Percentiles rank a stretch among this genome's conserved stretches.
Conservation (phyloP, 306 rosid genomes). For the Prunus padus region DNA sequence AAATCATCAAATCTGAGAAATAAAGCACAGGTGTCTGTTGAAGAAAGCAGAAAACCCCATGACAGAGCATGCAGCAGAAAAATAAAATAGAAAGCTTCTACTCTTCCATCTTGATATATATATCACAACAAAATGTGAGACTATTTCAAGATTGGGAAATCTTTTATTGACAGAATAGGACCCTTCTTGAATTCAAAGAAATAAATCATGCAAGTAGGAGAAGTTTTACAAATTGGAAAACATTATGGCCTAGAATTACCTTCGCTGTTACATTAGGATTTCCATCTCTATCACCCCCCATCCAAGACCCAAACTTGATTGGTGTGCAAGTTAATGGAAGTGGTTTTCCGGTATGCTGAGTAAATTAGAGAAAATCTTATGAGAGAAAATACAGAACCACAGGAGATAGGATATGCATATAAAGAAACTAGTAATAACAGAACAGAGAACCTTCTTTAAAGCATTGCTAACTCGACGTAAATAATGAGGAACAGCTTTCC, state of each 20-base stretch:
- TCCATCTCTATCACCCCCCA: conserved; percentile 99
- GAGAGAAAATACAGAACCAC: neutral
- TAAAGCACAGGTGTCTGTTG: too few species aligned
- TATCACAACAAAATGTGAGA: neutral
- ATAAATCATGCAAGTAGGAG: neutral
- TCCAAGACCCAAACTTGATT: conserved; percentile 93
- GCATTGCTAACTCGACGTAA: conserved; percentile 93
- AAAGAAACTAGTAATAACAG: conserved; percentile 26
- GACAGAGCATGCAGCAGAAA: too few species aligned
- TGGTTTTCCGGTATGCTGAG: conserved; percentile 89
- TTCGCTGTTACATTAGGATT: conserved; percentile 92
- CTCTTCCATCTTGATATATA: too few species aligned
- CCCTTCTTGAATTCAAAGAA: neutral
- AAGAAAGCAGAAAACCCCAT: too few species aligned
- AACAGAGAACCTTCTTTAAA: conserved; percentile 67
- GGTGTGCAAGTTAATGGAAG: conserved; percentile 95
- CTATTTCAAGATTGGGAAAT: neutral
- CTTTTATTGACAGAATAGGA: neutral
- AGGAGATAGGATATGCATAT: neutral
- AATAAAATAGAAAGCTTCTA: too few species aligned
- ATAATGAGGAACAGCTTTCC: conserved; percentile 98
- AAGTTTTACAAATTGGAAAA: conserved; percentile 1
- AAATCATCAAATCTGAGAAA: too few species aligned
- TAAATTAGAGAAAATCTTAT: neutral
- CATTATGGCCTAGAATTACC: conserved; percentile 37